Evolutionary conservation across 139 green algal species (phyloP), one percentile per base, ranked within the genome.

Genomic region (Coelastrella sp.): DNA sequence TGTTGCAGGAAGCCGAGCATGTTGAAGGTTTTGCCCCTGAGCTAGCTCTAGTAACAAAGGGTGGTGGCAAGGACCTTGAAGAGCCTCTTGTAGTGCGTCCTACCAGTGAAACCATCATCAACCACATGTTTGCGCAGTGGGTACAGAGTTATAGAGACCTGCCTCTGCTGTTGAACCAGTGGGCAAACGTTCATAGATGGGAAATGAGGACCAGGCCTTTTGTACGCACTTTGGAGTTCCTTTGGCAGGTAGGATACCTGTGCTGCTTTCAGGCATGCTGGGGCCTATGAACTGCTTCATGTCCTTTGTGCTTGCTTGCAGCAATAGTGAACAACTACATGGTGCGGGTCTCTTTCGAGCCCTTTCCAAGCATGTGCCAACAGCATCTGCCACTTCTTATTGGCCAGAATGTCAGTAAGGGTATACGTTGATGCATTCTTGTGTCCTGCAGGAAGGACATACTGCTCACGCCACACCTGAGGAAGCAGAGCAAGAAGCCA

Each of bases 1-100:
- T n/a, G n/a, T 57, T 64, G 50, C 68, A 86, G 80, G 98, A 99
- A 91, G 95, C 97, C n/a, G 90, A 94, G 78, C 98, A 99, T 82
- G 96, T 99, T 75, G 98, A 99, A 86, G 98, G 98, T n/a, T 99
- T 99, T 93, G 94, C 95, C 1, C 98, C 98, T 21, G 98, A 99
- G 94, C 93, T 99, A 62, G 97, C 97, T 2, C 81, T 99, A 1
- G 98, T 99, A 9, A 99, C 98, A 27, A 94, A 98, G 80, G 98
- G 95, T 89, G 96, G 96, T 37, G 96, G 96, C 81, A 98, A 98
- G 93, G 96, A 99, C 27, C 90, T 99, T 73, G 97, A 99, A 85
- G 97, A 99, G 89, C 94, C 95, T 1, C 94, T 99, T 73, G 98
- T 98, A 80, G 96, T 99, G 83, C 91, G 98, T 19, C 98, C 98